These are phyloP conservation scores for Rhodotorula glutinis DNA, from an alignment of 1,284 basidiomycete genomes.

Conservation along the genomic window DNA sequence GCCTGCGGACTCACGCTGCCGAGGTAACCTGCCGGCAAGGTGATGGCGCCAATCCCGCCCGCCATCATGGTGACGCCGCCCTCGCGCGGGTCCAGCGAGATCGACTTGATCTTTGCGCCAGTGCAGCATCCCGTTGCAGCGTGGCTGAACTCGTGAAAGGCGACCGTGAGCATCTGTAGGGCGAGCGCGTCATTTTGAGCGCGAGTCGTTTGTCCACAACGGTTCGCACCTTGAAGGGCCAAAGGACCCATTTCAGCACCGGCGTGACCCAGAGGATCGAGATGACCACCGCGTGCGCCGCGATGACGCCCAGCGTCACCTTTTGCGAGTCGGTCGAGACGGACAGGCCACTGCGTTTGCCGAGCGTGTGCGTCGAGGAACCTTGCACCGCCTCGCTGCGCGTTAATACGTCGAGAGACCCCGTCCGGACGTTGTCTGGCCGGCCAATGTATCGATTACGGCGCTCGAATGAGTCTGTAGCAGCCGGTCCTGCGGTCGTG, in stretches of 20 bases:
- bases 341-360: conserved; percentile 5
- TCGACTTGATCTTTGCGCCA: conserved; percentile 83
- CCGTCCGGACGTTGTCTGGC: not conserved
- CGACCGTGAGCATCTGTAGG: conserved; percentile 27
- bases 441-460: not conserved
- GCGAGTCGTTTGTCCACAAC: too few species aligned
- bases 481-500: not conserved
- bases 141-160: conserved; percentile 40
- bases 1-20: conserved; percentile 56
- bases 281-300: conserved; percentile 63
- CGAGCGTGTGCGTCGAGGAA: not conserved
- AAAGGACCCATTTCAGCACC: conserved; percentile 69
- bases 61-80: conserved; percentile 83
- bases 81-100: conserved; percentile 72
- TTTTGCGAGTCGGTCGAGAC: conserved; percentile 58
- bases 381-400: not conserved
- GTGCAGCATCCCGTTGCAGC: conserved; percentile 62
- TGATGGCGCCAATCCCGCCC: conserved; percentile 81
- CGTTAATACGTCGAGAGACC: not conserved
- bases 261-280: conserved; percentile 67
- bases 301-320: conserved; percentile 61
- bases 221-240: conserved; percentile 84
- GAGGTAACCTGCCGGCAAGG: conserved; percentile 79
- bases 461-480: not conserved
- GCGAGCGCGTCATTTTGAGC: too few species aligned